Evolutionary conservation across 2,329 filamentous ascomycete genomes (phyloP).

Genomic region (Ophiostoma populinum): DNA sequence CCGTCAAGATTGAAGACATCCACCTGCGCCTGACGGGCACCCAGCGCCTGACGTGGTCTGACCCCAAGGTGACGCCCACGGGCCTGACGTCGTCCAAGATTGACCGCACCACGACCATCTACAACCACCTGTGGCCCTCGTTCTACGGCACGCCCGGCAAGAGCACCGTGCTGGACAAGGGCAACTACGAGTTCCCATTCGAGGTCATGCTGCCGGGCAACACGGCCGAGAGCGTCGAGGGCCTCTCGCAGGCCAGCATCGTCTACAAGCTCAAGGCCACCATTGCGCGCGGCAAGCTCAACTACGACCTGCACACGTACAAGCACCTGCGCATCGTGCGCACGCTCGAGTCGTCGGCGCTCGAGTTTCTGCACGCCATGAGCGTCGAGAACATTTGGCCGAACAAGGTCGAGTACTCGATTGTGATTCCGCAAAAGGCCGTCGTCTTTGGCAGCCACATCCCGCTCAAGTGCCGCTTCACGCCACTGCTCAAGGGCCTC

Average conservation of each 20-base stretch:
- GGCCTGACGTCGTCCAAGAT: conserved; percentile 41
- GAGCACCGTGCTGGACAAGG: conserved; percentile 44
- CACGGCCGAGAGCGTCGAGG: conserved; percentile 77
- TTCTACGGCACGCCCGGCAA: conserved; percentile 43
- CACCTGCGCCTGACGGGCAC: conserved; percentile 55
- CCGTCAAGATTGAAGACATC: conserved; percentile 56
- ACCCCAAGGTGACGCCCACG: conserved; percentile 34
- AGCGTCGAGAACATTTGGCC: conserved; percentile 95
- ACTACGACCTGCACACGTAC: conserved; percentile 67
- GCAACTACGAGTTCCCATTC: conserved; percentile 76
- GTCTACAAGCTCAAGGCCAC: conserved; percentile 86
- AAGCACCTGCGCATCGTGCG: conserved; percentile 66
- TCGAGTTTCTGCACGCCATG: conserved; percentile 76
- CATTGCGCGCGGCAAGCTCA: conserved; percentile 70
- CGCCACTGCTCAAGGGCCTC: conserved; percentile 76
- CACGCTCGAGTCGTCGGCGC: conserved; percentile 56
- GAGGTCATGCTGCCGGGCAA: conserved; percentile 54
- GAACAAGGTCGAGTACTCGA: conserved; percentile 92
- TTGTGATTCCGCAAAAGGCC: conserved; percentile 83
- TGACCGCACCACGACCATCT: conserved; percentile 41
- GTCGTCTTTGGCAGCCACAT: conserved; percentile 84
- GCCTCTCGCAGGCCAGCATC: conserved; percentile 68
- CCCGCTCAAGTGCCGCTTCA: conserved; percentile 69
- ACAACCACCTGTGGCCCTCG: conserved; percentile 50
- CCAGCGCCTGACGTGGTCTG: conserved; percentile 43